phyloP scores from a whole-genome alignment of 2,329 filamentous ascomycete species.

The Diaporthe ilicicola region DNA sequence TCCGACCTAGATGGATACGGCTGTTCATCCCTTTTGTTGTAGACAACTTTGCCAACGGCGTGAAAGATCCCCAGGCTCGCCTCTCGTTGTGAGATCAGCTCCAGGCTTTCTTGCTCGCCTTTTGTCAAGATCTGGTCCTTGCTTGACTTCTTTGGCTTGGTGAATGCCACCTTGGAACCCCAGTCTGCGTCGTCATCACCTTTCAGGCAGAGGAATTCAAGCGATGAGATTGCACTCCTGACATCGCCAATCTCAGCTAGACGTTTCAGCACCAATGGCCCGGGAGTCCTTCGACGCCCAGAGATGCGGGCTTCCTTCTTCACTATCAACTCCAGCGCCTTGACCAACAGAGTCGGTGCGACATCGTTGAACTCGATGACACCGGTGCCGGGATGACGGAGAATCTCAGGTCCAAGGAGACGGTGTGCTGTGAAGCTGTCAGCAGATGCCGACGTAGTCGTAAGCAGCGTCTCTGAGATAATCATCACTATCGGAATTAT shows the following conservation, averaged over 20 bases:
- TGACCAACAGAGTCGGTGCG: conserved; percentile 84
- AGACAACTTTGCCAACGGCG: conserved; percentile 92
- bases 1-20: conserved; percentile 47
- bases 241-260: conserved; percentile 92
- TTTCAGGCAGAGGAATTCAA: conserved; percentile 91
- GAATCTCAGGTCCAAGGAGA: conserved; percentile 85
- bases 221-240: conserved; percentile 86
- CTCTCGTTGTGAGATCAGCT: conserved; percentile 86
- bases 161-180: conserved; percentile 77
- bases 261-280: conserved; percentile 78
- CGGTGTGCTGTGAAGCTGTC: conserved; percentile 95
- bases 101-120: conserved; percentile 81
- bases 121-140: conserved; percentile 71
- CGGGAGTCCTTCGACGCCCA: conserved; percentile 77
- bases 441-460: conserved; percentile 82
- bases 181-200: conserved; percentile 78
- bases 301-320: conserved; percentile 86
- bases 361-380: conserved; percentile 94
- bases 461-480: conserved; percentile 88
- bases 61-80: conserved; percentile 94
- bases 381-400: conserved; percentile 79
- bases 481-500: conserved; percentile 84
- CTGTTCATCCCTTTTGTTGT: conserved; percentile 84
- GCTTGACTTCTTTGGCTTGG: conserved; percentile 70
- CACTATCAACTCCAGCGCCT: conserved; percentile 83